Base-by-base conservation (phyloP, 768 basidiomycete species). In the Hygrophorus pudorinus region DNA sequence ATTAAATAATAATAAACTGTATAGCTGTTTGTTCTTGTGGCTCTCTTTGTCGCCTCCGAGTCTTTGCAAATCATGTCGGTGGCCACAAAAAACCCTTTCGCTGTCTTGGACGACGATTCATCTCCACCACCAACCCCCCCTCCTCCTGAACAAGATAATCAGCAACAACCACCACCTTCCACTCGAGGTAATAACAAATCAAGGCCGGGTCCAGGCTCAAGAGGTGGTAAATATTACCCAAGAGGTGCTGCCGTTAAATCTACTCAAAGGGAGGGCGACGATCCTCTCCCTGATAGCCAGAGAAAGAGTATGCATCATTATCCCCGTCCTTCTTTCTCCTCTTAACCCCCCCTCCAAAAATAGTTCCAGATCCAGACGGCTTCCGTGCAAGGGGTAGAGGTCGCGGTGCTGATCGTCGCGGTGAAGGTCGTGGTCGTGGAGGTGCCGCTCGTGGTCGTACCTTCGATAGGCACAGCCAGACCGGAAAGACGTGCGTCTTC, bases 41-140 rank as follows among this genome's bases (percentile, higher is more conserved):
- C 13, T 40, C 9, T 40, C 13, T 43, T 50, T 49, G 34, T 30
- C 17, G 21, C 16, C 29, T 17, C 21, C 41, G 16, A 64, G 72
- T 75, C 78, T 73, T 78, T 78, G 75, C 71, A 75, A 67, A 77
- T 65, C 59, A 88, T 90, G 85, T 87, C 86, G 84, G 85, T 89
- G 78, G 86, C 82, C 70, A 79, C 79, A 61, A 79, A 69, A 77
- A 89, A 88, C 70, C 81, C 81, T 53, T 90, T 89, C 70, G 78
- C 85, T 64, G 57, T 88, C 67, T 72, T 89, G 64, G 79, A 81
- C 62, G 78, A 80, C 50, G 72, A 70, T 48, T 53, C 67, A 45
- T 66, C 75, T 39, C 66, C 63, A 50, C 66, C 73, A 31, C 56
- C 67, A 38, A 63, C 54, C 51, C 60, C 66, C n/a, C 51, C 68